Conservation (phyloP, 192 early-diverging fungal genomes). For the Pilobolus umbonatus region DNA sequence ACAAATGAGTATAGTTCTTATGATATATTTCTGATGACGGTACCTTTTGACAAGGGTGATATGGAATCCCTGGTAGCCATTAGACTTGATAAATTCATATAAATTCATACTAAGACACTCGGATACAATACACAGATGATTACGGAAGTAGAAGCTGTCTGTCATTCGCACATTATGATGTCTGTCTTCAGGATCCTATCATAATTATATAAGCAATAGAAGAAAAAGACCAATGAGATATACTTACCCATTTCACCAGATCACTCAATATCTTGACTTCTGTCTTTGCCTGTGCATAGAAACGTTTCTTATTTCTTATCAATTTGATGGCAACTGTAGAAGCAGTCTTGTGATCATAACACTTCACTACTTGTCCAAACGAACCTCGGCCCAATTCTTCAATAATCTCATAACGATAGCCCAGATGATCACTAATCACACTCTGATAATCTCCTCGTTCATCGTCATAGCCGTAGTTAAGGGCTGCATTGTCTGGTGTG, state of each 20-base stretch:
- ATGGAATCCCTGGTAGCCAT: conserved; percentile 86
- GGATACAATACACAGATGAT: conserved; percentile 92
- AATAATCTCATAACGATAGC: conserved; percentile 91
- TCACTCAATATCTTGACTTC: conserved; percentile 92
- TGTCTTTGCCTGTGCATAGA: conserved; percentile 91
- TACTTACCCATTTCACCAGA: conserved; percentile 69
- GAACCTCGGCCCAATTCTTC: conserved; percentile 89
- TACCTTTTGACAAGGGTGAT: conserved; percentile 66
- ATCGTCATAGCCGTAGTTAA: conserved; percentile 79
- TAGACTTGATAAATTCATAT: conserved; percentile 95
- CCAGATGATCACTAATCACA: conserved; percentile 80
- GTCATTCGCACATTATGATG: conserved; percentile 85
- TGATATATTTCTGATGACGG: too few species aligned
- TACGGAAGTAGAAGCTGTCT: conserved; percentile 90
- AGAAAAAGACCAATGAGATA: background rate
- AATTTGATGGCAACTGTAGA: conserved; percentile 87
- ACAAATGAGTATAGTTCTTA: background rate
- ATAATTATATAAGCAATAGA: conserved; percentile 2
- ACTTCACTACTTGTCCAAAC: conserved; percentile 94
- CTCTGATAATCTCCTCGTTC: conserved; percentile 92
- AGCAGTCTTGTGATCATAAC: conserved; percentile 90
- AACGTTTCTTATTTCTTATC: conserved; percentile 94
- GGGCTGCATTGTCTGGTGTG: conserved; percentile 51
- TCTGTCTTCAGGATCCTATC: conserved; percentile 73
- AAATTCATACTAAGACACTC: conserved; percentile 93